These are phyloP conservation scores for Dryas integrifolia DNA, from an alignment of 331 rosid species.

Conservation along the genomic window DNA sequence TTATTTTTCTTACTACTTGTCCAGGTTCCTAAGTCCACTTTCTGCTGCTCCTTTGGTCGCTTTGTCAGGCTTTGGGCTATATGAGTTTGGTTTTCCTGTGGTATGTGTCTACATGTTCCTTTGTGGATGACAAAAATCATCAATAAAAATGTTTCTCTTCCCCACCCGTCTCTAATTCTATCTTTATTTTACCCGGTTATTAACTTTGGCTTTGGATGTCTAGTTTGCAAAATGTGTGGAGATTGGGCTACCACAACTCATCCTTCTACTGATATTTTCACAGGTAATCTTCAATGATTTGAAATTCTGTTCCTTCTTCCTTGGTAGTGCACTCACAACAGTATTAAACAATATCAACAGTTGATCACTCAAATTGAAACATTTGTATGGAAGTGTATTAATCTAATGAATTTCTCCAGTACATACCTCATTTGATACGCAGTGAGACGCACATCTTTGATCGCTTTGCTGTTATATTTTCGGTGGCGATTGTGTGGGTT, in stretches of 20 bases:
- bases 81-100: constrained; percentile 91
- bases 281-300: constrained; percentile 50
- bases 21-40: constrained; percentile 83
- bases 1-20: constrained; percentile 21
- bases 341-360: background rate
- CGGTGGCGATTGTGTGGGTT: constrained; percentile 84
- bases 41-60: constrained; percentile 91
- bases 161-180: background rate
- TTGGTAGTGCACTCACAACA: constrained; percentile 3
- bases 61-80: constrained; percentile 84
- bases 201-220: constrained; percentile 28
- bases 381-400: constrained; percentile 2
- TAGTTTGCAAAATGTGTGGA: constrained; percentile 93
- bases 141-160: background rate
- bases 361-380: background rate
- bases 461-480: constrained; percentile 89
- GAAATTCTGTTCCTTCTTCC: constrained; percentile 10
- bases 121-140: background rate
- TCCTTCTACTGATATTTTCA: constrained; percentile 72
- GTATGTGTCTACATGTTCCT: constrained; percentile 39
- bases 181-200: constrained; percentile 10
- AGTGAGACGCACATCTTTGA: constrained; percentile 64
- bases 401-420: constrained; percentile 50
- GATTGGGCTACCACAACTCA: constrained; percentile 92
- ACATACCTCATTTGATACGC: constrained; percentile 73